Percentiles rank a stretch among this genome's conserved stretches.
These are phyloP conservation scores for Seminavis robusta DNA, from an alignment of 108 stramenopile species.

Conservation along the genomic window DNA sequence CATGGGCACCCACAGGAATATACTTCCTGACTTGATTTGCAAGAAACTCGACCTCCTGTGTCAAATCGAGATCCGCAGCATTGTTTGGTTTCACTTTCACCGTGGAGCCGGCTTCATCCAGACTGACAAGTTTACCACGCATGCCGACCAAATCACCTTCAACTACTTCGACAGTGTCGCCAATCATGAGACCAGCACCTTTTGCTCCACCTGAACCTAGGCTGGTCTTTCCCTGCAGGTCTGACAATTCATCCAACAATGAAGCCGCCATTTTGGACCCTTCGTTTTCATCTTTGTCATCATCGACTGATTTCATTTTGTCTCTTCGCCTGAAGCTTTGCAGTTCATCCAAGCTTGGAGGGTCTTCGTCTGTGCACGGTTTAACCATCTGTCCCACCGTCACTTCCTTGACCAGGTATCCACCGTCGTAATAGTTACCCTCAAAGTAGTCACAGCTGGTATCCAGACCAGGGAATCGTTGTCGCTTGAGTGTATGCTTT, in stretches of 20 bases:
- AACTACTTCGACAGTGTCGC: constrained; percentile 92
- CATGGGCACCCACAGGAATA: constrained; percentile 93
- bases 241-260: constrained; percentile 77
- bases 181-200: constrained; percentile 76
- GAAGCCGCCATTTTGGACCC: constrained; percentile 81
- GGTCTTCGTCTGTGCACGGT: constrained; percentile 79
- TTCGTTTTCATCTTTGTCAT: constrained; percentile 77
- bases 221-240: constrained; percentile 77
- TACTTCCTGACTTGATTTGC: constrained; percentile 88
- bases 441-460: constrained; percentile 84
- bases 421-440: constrained; percentile 89
- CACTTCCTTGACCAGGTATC: constrained; percentile 93
- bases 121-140: constrained; percentile 85
- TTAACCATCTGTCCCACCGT: constrained; percentile 88
- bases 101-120: constrained; percentile 87
- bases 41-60: constrained; percentile 87
- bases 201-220: constrained; percentile 40
- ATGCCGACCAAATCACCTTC: constrained; percentile 94
- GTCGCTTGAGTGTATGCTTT: constrained; percentile 39
- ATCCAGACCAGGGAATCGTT: constrained; percentile 78
- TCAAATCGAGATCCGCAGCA: constrained; percentile 69
- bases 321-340: constrained; percentile 80
- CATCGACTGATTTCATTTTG: constrained; percentile 39
- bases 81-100: constrained; percentile 87
- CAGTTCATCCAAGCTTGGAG: constrained; percentile 93